Percentiles rank a stretch among this genome's conserved stretches.
Conservation (phyloP, 495 filamentous ascomycete genomes). For the Hypoxylon subgilvum region DNA sequence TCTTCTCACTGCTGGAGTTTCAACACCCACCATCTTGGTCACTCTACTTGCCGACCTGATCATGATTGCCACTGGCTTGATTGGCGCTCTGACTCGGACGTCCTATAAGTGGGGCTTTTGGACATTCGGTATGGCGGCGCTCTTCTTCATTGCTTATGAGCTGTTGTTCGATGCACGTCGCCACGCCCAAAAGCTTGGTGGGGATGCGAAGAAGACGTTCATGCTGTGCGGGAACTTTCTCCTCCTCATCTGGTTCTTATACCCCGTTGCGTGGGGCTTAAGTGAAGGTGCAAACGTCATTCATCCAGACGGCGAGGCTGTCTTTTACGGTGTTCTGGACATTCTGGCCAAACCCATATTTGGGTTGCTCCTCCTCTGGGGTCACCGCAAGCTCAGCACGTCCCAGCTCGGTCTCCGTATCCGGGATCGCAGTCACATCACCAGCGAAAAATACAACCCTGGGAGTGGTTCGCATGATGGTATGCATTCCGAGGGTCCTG, state of each 20-base stretch:
- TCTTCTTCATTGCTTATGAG: slow-evolving; percentile 63
- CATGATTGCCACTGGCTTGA: slow-evolving; percentile 68
- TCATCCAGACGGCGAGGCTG: slow-evolving; percentile 64
- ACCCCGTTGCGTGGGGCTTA: slow-evolving; percentile 72
- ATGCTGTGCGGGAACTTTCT: slow-evolving; percentile 57
- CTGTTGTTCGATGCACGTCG: slow-evolving; percentile 59
- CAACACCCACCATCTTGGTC: slow-evolving; percentile 68
- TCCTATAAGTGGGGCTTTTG: slow-evolving; percentile 74
- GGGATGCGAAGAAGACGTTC: slow-evolving; percentile 58
- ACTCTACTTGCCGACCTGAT: slow-evolving; percentile 66
- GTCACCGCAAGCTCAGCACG: slow-evolving; percentile 62
- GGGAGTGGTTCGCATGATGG: neutral
- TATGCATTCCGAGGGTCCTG: slow-evolving; percentile 28
- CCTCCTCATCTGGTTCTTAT: slow-evolving; percentile 66
- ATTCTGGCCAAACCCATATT: slow-evolving; percentile 65
- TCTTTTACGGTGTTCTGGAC: slow-evolving; percentile 75
- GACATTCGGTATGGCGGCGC: slow-evolving; percentile 65
- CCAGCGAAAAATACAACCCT: slow-evolving; percentile 30
- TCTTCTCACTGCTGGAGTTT: slow-evolving; percentile 67
- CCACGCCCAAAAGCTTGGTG: slow-evolving; percentile 59
- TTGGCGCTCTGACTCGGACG: slow-evolving; percentile 63
- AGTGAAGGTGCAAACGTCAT: slow-evolving; percentile 72
- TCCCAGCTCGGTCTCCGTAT: slow-evolving; percentile 53
- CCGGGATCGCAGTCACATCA: slow-evolving; percentile 25
- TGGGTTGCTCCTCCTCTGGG: slow-evolving; percentile 54